Evolutionary conservation across 2,329 filamentous ascomycete species (phyloP), one percentile per base, ranked within the genome.

Genomic region (Ceratocystis alfenasii): DNA sequence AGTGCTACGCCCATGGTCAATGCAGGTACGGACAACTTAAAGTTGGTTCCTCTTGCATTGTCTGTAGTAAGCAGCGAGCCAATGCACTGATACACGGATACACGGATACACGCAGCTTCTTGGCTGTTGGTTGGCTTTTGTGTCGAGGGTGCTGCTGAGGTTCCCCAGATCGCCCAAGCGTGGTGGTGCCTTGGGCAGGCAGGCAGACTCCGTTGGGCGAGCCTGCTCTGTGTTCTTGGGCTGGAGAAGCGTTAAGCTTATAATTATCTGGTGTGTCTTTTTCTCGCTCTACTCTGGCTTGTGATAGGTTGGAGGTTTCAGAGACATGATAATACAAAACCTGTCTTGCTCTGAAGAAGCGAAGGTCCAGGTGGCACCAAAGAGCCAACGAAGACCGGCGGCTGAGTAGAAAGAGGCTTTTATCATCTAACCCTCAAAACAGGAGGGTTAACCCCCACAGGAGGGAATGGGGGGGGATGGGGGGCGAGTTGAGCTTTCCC

Each of bases 11-110:
- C 28, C 28, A 36, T 30, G 30, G 55, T 36, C 55, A 33, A 59
- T 59, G 55, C 55, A 59, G 55, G 55, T 59, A 59, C 55, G n/a
- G 15, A 33, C 28, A 59, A 59, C 55, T 59, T 59, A 59, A 59
- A 59, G 55, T 36, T 36, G 55, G 55, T n/a, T 33, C 55, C 28
- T 30, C 5, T 36, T 59, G 28, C 55, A 59, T 59, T 41, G 55
- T 15, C 28, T 33, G 33, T 59, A 33, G 30, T 25, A 20, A 20
- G 50, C 55, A 59, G 25, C 17, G 55, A 41, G 36, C 36, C 25
- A 33, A 59, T 59, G 48, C 48, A 28, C 48, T 20, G 48, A 50
- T 50, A 28, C 48, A 28, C 48, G 20, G 20, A 53, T 25, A 53
- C 22, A 28, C 8, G 17, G 7, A 53, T 53, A 53, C 48, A 28